Percentiles rank a stretch among this genome's conserved stretches.
Evolutionary conservation across 2,329 filamentous ascomycete genomes (phyloP).

Genomic region (Ophiocordyceps australis): DNA sequence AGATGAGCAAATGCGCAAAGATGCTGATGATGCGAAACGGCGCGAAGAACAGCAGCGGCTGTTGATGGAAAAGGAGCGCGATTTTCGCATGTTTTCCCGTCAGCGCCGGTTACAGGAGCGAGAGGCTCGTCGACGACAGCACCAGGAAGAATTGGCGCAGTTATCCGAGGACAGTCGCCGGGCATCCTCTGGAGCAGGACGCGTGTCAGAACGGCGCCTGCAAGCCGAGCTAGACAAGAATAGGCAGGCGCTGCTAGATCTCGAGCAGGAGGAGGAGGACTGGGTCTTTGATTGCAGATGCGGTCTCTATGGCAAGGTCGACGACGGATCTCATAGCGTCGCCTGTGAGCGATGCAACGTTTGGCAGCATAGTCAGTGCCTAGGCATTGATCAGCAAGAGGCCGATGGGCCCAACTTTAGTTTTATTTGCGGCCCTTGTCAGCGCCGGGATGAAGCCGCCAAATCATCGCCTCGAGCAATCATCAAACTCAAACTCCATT

Average conservation of each 20-base stretch:
- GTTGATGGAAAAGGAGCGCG: slow-evolving; percentile 52
- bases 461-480: slow-evolving; percentile 34
- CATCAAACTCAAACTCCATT: slow-evolving; percentile 33
- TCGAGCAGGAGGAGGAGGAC: slow-evolving; percentile 58
- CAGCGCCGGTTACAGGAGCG: slow-evolving; percentile 77
- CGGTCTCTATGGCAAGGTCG: slow-evolving; percentile 77
- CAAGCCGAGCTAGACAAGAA: slow-evolving; percentile 67
- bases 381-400: slow-evolving; percentile 59
- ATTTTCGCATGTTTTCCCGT: slow-evolving; percentile 64
- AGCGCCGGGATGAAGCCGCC: slow-evolving; percentile 44
- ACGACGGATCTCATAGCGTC: slow-evolving; percentile 86
- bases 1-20: slow-evolving; percentile 30
- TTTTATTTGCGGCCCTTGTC: slow-evolving; percentile 69
- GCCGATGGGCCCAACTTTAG: slow-evolving; percentile 77
- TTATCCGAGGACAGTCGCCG: slow-evolving; percentile 60
- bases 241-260: slow-evolving; percentile 55
- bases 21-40: slow-evolving; percentile 44
- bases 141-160: slow-evolving; percentile 67
- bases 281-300: slow-evolving; percentile 96
- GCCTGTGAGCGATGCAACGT: slow-evolving; percentile 87
- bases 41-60: slow-evolving; percentile 45
- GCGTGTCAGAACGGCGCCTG: slow-evolving; percentile 64
- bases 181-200: slow-evolving; percentile 31
- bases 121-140: slow-evolving; percentile 62
- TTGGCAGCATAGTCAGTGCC: slow-evolving; percentile 93